These are phyloP conservation scores for Stevia rebaudiana DNA, from an alignment of 140 eudicot species.

Conservation along the genomic window DNA sequence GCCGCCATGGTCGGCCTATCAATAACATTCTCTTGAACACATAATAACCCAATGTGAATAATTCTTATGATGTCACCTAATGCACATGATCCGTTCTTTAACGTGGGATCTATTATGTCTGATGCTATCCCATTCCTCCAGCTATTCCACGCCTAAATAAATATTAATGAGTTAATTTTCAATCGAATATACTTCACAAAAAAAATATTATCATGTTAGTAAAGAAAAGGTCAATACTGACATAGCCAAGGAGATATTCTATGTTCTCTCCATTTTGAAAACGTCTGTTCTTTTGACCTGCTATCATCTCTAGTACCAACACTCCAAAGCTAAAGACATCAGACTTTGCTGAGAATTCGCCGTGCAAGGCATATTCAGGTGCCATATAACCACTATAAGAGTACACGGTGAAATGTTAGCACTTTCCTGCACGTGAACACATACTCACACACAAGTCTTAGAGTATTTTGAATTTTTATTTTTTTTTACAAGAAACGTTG, in stretches of 20 bases:
- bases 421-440: background rate
- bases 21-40: slow-evolving; percentile 1
- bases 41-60: background rate
- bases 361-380: slow-evolving; percentile 22
- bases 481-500: too few species aligned
- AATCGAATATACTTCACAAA: too few species aligned
- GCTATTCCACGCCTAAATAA: slow-evolving; percentile 11
- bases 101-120: background rate
- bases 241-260: slow-evolving; percentile 1
- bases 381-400: slow-evolving; percentile 23
- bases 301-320: slow-evolving; percentile 12
- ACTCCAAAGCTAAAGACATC: slow-evolving; percentile 25
- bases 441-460: background rate
- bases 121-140: background rate
- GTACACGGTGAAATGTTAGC: background rate
- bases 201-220: too few species aligned
- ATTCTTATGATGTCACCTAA: background rate
- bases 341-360: slow-evolving; percentile 17
- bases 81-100: background rate
- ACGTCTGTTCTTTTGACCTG: slow-evolving; percentile 5
- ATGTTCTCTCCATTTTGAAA: background rate
- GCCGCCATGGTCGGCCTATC: slow-evolving; percentile 3
- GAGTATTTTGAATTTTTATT: too few species aligned
- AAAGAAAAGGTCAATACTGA: background rate
- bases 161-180: too few species aligned